Percentiles rank a stretch among this genome's conserved stretches.
phyloP scores from a whole-genome alignment of 768 basidiomycete genomes.

The Hygrocybe coccinea region DNA sequence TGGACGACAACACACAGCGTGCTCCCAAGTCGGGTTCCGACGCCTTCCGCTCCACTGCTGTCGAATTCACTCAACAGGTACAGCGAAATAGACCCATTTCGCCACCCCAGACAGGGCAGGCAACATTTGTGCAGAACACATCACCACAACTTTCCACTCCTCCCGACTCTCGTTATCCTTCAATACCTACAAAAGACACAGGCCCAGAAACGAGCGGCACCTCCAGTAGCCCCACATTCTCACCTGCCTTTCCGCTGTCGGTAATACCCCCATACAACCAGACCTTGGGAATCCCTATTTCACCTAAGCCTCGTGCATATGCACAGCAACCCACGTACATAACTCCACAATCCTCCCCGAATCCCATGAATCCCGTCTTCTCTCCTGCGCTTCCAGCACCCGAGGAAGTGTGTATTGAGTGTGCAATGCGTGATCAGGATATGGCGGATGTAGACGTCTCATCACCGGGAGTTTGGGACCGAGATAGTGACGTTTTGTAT shows the following conservation, averaged over 20 bases:
- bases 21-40: slow-evolving; percentile 33
- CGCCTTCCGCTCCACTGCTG: slow-evolving; percentile 29
- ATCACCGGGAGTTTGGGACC: slow-evolving; percentile 83
- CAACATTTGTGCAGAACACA: background rate
- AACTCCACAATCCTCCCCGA: slow-evolving; percentile 48
- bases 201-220: slow-evolving; percentile 27
- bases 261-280: slow-evolving; percentile 57
- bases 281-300: slow-evolving; percentile 39
- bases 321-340: slow-evolving; percentile 77
- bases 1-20: slow-evolving; percentile 42
- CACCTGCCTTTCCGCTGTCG: slow-evolving; percentile 54
- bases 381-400: slow-evolving; percentile 52
- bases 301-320: slow-evolving; percentile 61
- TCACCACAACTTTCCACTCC: slow-evolving; percentile 30
- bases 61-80: slow-evolving; percentile 19
- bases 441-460: slow-evolving; percentile 94
- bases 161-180: slow-evolving; percentile 43
- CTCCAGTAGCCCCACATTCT: slow-evolving; percentile 24
- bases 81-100: slow-evolving; percentile 7
- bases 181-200: slow-evolving; percentile 36
- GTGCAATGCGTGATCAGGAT: slow-evolving; percentile 97
- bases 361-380: slow-evolving; percentile 58
- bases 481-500: slow-evolving; percentile 78
- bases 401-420: slow-evolving; percentile 92
- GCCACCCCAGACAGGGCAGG: slow-evolving; percentile 18